phyloP scores from a whole-genome alignment of 371 early-diverging fungal species.

The Circinella minor region DNA sequence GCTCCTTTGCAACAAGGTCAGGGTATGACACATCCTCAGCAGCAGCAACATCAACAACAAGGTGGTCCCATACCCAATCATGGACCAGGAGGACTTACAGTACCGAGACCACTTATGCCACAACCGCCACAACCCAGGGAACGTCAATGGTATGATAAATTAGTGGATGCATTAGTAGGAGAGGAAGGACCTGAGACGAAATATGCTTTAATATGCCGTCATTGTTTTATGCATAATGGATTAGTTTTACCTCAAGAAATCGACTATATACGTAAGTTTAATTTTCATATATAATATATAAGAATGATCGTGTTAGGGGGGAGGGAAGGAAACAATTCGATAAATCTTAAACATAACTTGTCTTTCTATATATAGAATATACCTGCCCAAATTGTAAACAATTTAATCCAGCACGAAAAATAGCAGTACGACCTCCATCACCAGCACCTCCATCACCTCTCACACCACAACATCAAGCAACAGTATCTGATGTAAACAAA shows the following conservation, averaged over 20 bases:
- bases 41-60: background rate
- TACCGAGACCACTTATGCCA: background rate
- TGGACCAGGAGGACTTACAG: background rate
- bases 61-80: background rate
- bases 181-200: conserved; percentile 81
- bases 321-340: background rate
- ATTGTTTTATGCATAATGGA: conserved; percentile 92
- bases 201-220: conserved; percentile 90
- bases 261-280: conserved; percentile 62
- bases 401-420: conserved; percentile 29
- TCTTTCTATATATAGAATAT: conserved; percentile 16
- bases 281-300: background rate
- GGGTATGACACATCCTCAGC: background rate
- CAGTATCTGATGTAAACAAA: background rate
- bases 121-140: conserved; percentile 20
- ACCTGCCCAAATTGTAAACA: conserved; percentile 29
- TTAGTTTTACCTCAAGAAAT: conserved; percentile 83
- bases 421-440: conserved; percentile 6
- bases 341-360: background rate
- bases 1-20: background rate
- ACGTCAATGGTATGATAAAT: conserved; percentile 76
- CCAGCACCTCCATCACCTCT: background rate
- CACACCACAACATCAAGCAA: background rate
- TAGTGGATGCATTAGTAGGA: conserved; percentile 88
- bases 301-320: background rate